phyloP scores from a whole-genome alignment of 257 asterid genomes.

The Solanum microdontum region DNA sequence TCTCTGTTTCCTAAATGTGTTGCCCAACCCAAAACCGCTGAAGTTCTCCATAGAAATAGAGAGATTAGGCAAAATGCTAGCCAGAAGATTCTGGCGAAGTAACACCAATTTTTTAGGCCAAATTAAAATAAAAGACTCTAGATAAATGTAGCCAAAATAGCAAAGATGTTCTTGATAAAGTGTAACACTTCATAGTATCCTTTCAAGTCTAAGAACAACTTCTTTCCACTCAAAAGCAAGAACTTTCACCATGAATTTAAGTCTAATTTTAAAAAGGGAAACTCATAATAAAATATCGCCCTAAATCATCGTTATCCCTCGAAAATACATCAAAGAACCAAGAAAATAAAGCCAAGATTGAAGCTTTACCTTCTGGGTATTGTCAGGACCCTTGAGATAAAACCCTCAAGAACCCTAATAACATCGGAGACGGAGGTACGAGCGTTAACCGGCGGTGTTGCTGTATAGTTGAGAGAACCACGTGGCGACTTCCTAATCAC shows the following conservation, averaged over 20 bases:
- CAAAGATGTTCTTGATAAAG: neutral
- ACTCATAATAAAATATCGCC: neutral
- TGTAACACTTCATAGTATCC: neutral
- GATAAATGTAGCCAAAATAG: neutral
- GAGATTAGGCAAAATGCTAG: neutral
- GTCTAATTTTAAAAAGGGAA: neutral
- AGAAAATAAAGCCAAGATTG: neutral
- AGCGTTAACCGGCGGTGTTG: neutral
- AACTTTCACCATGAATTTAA: neutral
- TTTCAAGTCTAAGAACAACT: neutral
- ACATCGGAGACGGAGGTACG: neutral
- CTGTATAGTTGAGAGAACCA: neutral
- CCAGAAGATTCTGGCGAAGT: neutral
- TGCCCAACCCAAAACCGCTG: slow-evolving; percentile 24
- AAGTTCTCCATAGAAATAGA: slow-evolving; percentile 32
- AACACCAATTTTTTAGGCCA: neutral
- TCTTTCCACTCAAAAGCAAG: neutral
- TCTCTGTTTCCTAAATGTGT: slow-evolving; percentile 40
- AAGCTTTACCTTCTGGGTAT: neutral
- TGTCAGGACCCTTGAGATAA: neutral
- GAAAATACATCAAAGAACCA: neutral
- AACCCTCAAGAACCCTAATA: neutral
- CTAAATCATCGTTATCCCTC: neutral
- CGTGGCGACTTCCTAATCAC: neutral
- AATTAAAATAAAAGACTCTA: neutral